Percentiles rank a stretch among this genome's conserved stretches.
Conservation (phyloP, 257 asterid genomes). For the Solanum rostratum region DNA sequence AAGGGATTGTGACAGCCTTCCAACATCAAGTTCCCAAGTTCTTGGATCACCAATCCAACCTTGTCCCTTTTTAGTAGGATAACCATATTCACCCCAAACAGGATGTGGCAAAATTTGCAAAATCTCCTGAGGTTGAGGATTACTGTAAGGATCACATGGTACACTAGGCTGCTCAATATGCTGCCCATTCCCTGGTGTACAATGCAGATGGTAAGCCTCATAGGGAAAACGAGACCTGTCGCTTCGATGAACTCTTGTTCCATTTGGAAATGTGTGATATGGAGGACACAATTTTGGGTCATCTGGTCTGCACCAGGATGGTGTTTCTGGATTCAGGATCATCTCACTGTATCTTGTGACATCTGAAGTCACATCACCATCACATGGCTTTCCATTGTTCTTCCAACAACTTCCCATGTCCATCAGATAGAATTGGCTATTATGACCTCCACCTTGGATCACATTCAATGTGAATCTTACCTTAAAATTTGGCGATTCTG, state of each 20-base stretch:
- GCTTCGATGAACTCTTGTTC: conserved; percentile 42
- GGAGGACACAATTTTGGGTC: conserved; percentile 52
- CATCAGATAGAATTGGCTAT: conserved; percentile 67
- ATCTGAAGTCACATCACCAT: conserved; percentile 71
- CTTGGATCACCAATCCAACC: conserved; percentile 75
- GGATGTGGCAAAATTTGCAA: conserved; percentile 77
- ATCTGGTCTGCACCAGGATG: conserved; percentile 45
- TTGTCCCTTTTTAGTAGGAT: conserved; percentile 54
- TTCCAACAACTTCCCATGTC: conserved; percentile 98
- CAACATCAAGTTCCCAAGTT: conserved; percentile 69
- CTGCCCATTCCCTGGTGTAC: conserved; percentile 52
- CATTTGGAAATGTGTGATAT: conserved; percentile 57
- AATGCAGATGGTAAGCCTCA: conserved; percentile 64
- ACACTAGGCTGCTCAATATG: conserved; percentile 33
- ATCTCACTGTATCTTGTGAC: conserved; percentile 78
- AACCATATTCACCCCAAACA: conserved; percentile 74
- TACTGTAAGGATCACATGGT: conserved; percentile 64
- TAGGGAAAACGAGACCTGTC: conserved; percentile 44
- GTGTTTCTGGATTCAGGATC: conserved; percentile 58
- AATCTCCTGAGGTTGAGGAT: conserved; percentile 86
- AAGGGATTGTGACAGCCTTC: conserved; percentile 46
- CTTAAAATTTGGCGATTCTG: conserved; percentile 69
- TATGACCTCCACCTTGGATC: conserved; percentile 55
- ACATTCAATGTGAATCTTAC: conserved; percentile 65
- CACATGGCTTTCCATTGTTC: conserved; percentile 62